Percentiles rank a stretch among this genome's conserved stretches.
These are phyloP conservation scores for Ophiostoma pallidulum DNA, from an alignment of 2,329 filamentous ascomycete species.

Conservation along the genomic window DNA sequence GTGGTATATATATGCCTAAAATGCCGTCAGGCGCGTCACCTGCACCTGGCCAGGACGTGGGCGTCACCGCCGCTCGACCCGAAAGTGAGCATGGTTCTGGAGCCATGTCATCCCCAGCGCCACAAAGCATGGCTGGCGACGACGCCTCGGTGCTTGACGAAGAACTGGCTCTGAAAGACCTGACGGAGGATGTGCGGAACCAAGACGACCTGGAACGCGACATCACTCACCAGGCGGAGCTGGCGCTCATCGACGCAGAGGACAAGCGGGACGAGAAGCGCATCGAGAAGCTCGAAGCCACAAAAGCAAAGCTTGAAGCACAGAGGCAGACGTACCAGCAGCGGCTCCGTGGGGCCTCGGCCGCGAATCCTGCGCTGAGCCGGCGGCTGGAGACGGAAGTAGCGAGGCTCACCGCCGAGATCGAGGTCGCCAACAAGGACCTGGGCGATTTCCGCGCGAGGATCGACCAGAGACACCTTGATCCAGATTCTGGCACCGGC, in stretches of 20 bases:
- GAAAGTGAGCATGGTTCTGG: no score
- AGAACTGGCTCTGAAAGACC: constrained; percentile 47
- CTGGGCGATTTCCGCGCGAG: constrained; percentile 71
- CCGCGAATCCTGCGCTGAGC: constrained; percentile 40
- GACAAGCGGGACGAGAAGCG: constrained; percentile 54
- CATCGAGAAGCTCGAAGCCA: constrained; percentile 48
- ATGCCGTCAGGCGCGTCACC: no score
- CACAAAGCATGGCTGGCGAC: not conserved
- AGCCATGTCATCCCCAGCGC: not conserved
- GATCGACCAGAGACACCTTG: constrained; percentile 60
- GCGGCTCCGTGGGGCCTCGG: constrained; percentile 32
- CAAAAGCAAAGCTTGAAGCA: constrained; percentile 49
- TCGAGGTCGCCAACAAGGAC: constrained; percentile 59
- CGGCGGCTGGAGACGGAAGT: constrained; percentile 57
- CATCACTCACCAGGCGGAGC: constrained; percentile 56
- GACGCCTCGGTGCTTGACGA: constrained; percentile 37
- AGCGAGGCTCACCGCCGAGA: constrained; percentile 41
- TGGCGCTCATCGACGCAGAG: constrained; percentile 50
- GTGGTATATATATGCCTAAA: no score
- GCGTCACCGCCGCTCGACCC: no score
- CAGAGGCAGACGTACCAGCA: constrained; percentile 51
- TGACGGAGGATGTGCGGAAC: constrained; percentile 64
- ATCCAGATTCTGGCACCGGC: constrained; percentile 22
- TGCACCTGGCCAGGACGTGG: no score
- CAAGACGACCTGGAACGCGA: constrained; percentile 88